Evolutionary conservation across 202 grass and related monocot species (phyloP).

Genomic region (Dendrocalamus latiflorus): DNA sequence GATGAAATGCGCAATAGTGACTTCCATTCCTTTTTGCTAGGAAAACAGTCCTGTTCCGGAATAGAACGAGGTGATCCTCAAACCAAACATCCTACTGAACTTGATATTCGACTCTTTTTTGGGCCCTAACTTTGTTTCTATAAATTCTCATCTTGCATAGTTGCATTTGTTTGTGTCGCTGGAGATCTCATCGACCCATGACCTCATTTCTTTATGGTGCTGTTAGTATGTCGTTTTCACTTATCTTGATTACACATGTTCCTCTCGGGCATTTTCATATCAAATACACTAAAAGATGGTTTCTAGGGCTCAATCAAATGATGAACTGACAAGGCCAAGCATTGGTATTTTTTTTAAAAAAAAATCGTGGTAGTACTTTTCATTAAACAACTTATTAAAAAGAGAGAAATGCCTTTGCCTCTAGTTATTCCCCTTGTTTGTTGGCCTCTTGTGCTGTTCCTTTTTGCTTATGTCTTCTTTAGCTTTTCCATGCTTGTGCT

Average conservation of each 20-base stretch:
- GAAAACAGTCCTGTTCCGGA: too few relatives aligned
- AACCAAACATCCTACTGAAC: too few relatives aligned
- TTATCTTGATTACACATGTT: neutral
- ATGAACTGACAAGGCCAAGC: conserved; percentile 9
- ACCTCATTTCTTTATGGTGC: neutral
- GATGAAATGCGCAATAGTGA: neutral
- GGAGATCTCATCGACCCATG: conserved; percentile 1
- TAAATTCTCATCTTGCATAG: neutral
- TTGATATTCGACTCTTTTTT: neutral
- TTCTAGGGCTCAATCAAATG: conserved; percentile 25
- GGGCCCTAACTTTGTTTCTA: neutral
- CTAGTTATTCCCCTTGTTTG: conserved; percentile 37
- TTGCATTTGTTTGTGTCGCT: neutral
- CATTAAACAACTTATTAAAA: conserved; percentile 14
- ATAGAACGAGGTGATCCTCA: too few relatives aligned
- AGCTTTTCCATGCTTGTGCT: conserved; percentile 3
- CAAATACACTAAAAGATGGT: conserved; percentile 6
- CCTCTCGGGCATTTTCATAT: conserved; percentile 1
- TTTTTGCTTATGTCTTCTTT: conserved; percentile 21
- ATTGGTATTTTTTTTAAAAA: neutral
- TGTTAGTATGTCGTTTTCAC: neutral
- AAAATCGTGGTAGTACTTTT: conserved; percentile 12
- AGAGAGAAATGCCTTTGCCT: conserved; percentile 14
- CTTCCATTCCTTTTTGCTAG: neutral
- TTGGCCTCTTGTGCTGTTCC: conserved; percentile 23